phyloP scores from a whole-genome alignment of 768 basidiomycete genomes.

The Artomyces pyxidatus region DNA sequence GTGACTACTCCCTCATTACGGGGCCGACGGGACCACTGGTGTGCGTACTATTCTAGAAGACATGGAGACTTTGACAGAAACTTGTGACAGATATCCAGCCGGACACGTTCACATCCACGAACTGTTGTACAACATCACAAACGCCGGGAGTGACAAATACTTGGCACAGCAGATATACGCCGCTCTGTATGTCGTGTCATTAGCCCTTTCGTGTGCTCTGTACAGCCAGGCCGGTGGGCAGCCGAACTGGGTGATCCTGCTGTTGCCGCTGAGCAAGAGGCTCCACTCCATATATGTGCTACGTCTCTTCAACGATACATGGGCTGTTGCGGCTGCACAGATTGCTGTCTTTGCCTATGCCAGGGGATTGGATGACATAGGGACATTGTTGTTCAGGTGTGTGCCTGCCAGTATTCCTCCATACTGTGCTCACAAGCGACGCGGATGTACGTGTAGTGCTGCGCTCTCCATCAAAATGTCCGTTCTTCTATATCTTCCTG shows the following conservation, averaged over 20 bases:
- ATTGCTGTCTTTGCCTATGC: conserved; percentile 62
- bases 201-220: conserved; percentile 57
- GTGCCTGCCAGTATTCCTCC: conserved; percentile 15
- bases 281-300: conserved; percentile 90
- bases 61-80: neutral
- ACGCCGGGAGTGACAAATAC: conserved; percentile 48
- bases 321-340: conserved; percentile 63
- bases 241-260: conserved; percentile 64
- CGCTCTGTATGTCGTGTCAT: conserved; percentile 58
- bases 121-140: conserved; percentile 55
- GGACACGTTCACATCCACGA: conserved; percentile 84
- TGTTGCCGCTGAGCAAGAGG: conserved; percentile 84
- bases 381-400: conserved; percentile 68
- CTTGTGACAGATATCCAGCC: conserved; percentile 74
- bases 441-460: conserved; percentile 34
- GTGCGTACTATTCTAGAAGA: conserved; percentile 34
- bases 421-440: conserved; percentile 1
- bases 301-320: conserved; percentile 93
- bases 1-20: conserved; percentile 70
- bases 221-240: conserved; percentile 53
- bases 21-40: conserved; percentile 93
- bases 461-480: conserved; percentile 97
- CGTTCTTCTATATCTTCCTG: conserved; percentile 82
- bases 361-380: conserved; percentile 48
- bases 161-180: conserved; percentile 77